Percentiles rank a stretch among this genome's conserved stretches.
These are phyloP conservation scores for Tolypocladium amazonense DNA, from an alignment of 2,329 filamentous ascomycete species.

Conservation along the genomic window DNA sequence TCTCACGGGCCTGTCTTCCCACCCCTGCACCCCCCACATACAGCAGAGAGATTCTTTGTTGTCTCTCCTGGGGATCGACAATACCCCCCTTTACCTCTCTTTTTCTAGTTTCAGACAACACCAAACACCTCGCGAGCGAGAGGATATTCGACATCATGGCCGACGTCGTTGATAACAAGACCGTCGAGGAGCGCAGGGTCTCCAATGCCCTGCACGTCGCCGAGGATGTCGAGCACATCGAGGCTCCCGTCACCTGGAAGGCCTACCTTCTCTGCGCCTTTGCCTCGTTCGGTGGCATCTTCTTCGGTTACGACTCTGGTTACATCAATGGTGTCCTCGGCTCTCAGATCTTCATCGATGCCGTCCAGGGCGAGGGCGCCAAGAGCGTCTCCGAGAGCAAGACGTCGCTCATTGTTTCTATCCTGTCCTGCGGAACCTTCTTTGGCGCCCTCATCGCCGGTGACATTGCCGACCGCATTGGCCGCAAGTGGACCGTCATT, in stretches of 20 bases:
- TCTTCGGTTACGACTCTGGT: constrained; percentile 71
- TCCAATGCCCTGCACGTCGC: constrained; percentile 28
- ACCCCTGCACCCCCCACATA: neutral
- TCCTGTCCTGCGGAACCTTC: constrained; percentile 70
- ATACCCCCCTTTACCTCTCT: neutral
- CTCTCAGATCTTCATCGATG: constrained; percentile 37
- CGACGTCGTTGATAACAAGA: constrained; percentile 10
- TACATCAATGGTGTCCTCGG: constrained; percentile 59
- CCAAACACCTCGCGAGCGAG: neutral
- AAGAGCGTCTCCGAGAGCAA: constrained; percentile 27
- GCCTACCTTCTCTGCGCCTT: constrained; percentile 62
- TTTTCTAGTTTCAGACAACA: neutral
- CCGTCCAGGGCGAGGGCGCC: constrained; percentile 33
- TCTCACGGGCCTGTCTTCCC: neutral
- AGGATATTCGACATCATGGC: constrained; percentile 11
- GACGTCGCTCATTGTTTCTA: constrained; percentile 56
- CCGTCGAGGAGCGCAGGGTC: constrained; percentile 10
- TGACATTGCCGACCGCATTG: constrained; percentile 65
- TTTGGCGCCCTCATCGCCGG: constrained; percentile 68
- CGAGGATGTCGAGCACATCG: constrained; percentile 46
- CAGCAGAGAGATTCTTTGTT: neutral
- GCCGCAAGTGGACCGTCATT: constrained; percentile 63
- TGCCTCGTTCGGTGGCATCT: constrained; percentile 61
- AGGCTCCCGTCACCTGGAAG: constrained; percentile 59
- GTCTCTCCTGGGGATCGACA: neutral